Base-by-base conservation (phyloP, 208 protist genomes). In the Leishmania turanica region DNA sequence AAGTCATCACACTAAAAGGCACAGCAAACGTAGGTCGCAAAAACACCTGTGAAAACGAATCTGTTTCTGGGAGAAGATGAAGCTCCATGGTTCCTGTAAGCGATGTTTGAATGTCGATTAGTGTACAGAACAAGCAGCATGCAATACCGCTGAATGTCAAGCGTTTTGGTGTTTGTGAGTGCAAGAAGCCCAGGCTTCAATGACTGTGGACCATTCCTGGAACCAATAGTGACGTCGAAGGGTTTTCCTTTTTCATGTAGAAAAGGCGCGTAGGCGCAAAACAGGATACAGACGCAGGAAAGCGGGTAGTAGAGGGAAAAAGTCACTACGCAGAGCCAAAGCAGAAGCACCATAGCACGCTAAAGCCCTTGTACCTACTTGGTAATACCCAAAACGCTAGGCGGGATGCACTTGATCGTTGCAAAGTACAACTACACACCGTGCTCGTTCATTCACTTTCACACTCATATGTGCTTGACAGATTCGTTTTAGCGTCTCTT, bases 1-100 rank as follows among this genome's bases (percentile, higher is more conserved):
- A 77, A 17, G 79, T 70, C 64, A 79, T 89, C 1, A 85, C 81
- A 71, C 81, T 79, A 75, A 82, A 90, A 13, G 85, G 64, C 6
- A 88, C 80, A 19, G 89, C 87, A 60, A 92, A 92, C 8, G 80
- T 70, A 2, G 87, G 87, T 19, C 88, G 53, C 11, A 92, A 47
- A 27, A 90, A 65, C 47, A 92, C 87, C 66, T 86, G 64, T 58
- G 85, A 66, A 64, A 91, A 66, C 2, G 85, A 89, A 79, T 89
- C 84, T 42, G 84, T 90, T 68, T 89, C 87, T 11, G 84, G 86
- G 2, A 92, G 83, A 49, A 88, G 71, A 4, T 60, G 68, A 78
- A 88, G 87, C 79, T 81, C 78, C 84, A 91, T 91, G 45, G 15
- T n/a, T 62, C 3, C 34, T 58, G 27, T 40, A 31, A n/a, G 72